Evolutionary conservation across 495 filamentous ascomycete genomes (phyloP), one percentile per base, ranked within the genome.

Genomic region (Chaetomidium leptoderma): DNA sequence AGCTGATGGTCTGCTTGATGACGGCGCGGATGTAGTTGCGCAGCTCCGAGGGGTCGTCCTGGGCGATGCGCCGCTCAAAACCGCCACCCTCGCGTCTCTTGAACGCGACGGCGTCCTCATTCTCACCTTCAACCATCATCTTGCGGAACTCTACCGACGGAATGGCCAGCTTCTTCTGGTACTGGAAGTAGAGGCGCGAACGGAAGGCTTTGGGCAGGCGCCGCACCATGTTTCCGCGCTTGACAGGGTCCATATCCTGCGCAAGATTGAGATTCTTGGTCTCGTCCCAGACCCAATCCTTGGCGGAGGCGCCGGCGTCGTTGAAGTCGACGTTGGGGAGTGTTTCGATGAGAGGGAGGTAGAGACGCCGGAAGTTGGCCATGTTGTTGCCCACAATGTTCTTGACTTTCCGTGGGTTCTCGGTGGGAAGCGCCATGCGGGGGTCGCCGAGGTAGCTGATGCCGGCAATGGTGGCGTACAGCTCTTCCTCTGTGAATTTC

Each of bases 381-480:
- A 97, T 86, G 69, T 98, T 95, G 62, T 90, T 85, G 19, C 83
- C 83, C 17, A 98, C 91, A 61, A 98, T 98, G 68, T 97, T 97
- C 58, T 79, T 78, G 40, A 98, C 89, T 71, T 98, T 98, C 59
- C 84, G 79, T n/a, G 87, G 89, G 65, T 97, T 90, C 71, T 98
- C 93, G 3, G 89, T 86, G 4, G 84, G 86, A 17, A 96, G 73
- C 0, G 82, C 75, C 95, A 98, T 98, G 49, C 93, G 88, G 19
- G 92, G 88, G 66, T 98, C 93, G 30, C 93, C 93, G 60, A 91
- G 83, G 73, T 97, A 98, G 66, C 88, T 92, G 68, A 97, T 89
- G 9, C 88, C 86, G 4, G 92, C 85, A 54, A 98, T 96, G 4
- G 89, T 91, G 55, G 79, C 84, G 72, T 96, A 98, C 1, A 98